Evolutionary conservation across 257 asterid genomes (phyloP).

Genomic region (Lavandula angustifolia): DNA sequence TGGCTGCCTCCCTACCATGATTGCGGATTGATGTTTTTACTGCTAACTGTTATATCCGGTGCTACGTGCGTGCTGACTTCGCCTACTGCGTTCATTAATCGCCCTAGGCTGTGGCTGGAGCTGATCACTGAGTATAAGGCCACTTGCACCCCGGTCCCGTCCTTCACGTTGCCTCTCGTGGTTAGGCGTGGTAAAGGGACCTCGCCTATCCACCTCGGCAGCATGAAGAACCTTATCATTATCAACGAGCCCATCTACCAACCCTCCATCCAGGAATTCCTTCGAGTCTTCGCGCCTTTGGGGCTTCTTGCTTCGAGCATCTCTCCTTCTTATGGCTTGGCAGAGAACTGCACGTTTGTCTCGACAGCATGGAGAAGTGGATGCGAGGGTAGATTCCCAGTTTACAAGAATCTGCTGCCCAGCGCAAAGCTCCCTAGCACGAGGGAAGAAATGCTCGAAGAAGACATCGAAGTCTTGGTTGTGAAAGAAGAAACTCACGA

Average conservation of each 20-base stretch:
- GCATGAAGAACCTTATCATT: slow-evolving; percentile 61
- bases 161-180: slow-evolving; percentile 72
- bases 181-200: slow-evolving; percentile 51
- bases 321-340: slow-evolving; percentile 81
- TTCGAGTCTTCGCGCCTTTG: slow-evolving; percentile 38
- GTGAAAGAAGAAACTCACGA: slow-evolving; percentile 62
- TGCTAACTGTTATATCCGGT: slow-evolving; percentile 62
- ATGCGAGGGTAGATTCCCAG: slow-evolving; percentile 34
- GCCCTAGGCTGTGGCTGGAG: slow-evolving; percentile 83
- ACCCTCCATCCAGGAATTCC: slow-evolving; percentile 46
- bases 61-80: slow-evolving; percentile 72
- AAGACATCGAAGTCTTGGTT: slow-evolving; percentile 58
- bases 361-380: slow-evolving; percentile 74
- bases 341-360: slow-evolving; percentile 78
- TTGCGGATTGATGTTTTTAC: slow-evolving; percentile 76
- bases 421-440: slow-evolving; percentile 55
- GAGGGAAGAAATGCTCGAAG: slow-evolving; percentile 40
- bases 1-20: slow-evolving; percentile 93
- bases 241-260: slow-evolving; percentile 74
- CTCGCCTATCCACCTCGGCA: slow-evolving; percentile 37
- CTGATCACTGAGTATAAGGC: slow-evolving; percentile 50
- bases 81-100: slow-evolving; percentile 55
- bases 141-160: slow-evolving; percentile 83
- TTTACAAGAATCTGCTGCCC: slow-evolving; percentile 56
- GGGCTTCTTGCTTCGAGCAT: slow-evolving; percentile 54